A percentile compares a stretch with the other conserved stretches of the same genome.
Evolutionary conservation across 2,329 filamentous ascomycete species (phyloP).

Genomic region (Neoarthrinium moseri): DNA sequence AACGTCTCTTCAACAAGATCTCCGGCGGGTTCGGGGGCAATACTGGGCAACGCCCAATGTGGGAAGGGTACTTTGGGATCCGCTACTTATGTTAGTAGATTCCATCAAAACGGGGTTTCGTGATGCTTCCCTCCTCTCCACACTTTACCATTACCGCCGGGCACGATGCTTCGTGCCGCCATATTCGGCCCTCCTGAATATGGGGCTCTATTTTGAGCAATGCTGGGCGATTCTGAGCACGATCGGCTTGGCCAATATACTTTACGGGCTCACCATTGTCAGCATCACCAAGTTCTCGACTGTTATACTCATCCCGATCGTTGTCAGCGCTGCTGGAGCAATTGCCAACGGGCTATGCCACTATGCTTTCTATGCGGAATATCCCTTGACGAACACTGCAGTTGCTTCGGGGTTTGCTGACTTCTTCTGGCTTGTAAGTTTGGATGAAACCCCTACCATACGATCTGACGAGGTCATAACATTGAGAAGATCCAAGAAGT

Average conservation of each 20-base stretch:
- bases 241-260: constrained; percentile 37
- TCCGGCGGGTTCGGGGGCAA: too few species aligned
- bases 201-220: constrained; percentile 36
- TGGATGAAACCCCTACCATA: background rate
- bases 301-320: constrained; percentile 37
- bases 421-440: constrained; percentile 36
- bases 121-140: too few species aligned
- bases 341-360: constrained; percentile 42
- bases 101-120: too few species aligned
- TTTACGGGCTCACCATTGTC: constrained; percentile 36
- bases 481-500: constrained; percentile 39
- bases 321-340: constrained; percentile 35
- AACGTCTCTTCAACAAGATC: too few species aligned
- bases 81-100: too few species aligned
- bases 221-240: constrained; percentile 45
- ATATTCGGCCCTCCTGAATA: too few species aligned
- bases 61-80: too few species aligned
- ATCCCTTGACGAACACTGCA: constrained; percentile 22
- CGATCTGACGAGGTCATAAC: background rate
- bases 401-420: constrained; percentile 38
- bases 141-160: too few species aligned
- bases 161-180: too few species aligned
- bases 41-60: too few species aligned
- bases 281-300: constrained; percentile 38
- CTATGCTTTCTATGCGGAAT: constrained; percentile 37